A percentile compares a stretch with the other conserved stretches of the same genome.
Conservation (phyloP, 2,329 filamentous ascomycete species). For the Westerdykella sp. region DNA sequence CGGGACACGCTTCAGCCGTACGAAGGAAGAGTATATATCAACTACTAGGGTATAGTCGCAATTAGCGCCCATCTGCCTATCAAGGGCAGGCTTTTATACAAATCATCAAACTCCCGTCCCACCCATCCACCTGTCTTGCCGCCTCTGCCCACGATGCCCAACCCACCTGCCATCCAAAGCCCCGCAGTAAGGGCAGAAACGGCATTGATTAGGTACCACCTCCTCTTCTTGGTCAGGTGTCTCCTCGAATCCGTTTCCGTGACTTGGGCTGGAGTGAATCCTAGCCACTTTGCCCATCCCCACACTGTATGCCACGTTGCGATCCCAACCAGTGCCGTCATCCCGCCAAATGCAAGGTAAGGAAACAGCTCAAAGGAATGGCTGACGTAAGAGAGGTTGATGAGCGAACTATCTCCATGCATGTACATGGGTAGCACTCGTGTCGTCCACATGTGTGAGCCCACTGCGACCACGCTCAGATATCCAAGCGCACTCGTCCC, state of each 20-base stretch:
- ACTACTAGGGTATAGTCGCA: conserved; percentile 10
- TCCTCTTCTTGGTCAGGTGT: conserved; percentile 53
- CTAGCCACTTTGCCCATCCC: conserved; percentile 79
- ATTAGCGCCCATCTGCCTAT: conserved; percentile 47
- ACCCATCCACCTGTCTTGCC: conserved; percentile 72
- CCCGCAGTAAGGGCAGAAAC: conserved; percentile 52
- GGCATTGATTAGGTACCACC: conserved; percentile 67
- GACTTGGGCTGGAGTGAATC: conserved; percentile 53
- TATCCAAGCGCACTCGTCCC: conserved; percentile 70
- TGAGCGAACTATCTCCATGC: conserved; percentile 79
- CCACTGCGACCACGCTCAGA: conserved; percentile 57
- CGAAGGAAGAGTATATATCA: conserved; percentile 35
- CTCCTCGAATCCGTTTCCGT: conserved; percentile 45
- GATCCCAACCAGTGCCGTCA: conserved; percentile 59
- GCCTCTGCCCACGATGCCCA: conserved; percentile 69
- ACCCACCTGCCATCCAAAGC: conserved; percentile 74
- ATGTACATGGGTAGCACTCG: conserved; percentile 66
- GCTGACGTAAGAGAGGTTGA: conserved; percentile 74
- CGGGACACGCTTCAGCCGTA: conserved; percentile 24
- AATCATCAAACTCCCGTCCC: conserved; percentile 68
- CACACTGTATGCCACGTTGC: conserved; percentile 75
- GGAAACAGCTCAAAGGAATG: conserved; percentile 77
- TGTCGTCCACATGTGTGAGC: conserved; percentile 69
- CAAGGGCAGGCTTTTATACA: conserved; percentile 58
- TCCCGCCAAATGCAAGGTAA: conserved; percentile 60